Evolutionary conservation across 2,329 filamentous ascomycete species (phyloP).

Genomic region (Thielaviopsis populi): DNA sequence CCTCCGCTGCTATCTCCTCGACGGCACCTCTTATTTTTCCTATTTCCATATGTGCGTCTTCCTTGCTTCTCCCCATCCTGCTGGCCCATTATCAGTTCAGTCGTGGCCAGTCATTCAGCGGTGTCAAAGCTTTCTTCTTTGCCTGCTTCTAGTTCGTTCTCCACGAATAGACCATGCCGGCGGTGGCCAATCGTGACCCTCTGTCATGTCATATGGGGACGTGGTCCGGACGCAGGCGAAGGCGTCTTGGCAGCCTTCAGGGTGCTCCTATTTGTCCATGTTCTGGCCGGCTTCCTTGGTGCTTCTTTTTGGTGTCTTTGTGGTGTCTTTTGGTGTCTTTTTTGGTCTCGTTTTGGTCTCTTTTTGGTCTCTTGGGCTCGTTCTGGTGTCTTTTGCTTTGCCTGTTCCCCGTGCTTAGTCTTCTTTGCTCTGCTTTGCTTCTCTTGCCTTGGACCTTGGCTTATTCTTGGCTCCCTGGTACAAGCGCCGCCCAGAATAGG

Average conservation of each 20-base stretch:
- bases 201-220: neutral
- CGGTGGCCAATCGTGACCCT: neutral
- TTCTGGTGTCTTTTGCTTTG: neutral
- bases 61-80: neutral
- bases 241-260: neutral
- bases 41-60: neutral
- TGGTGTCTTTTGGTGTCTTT: neutral
- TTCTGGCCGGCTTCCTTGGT: neutral
- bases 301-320: neutral
- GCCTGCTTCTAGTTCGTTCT: slow-evolving; percentile 4
- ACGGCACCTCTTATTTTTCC: neutral
- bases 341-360: too few relatives aligned
- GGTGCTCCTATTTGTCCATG: neutral
- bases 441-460: neutral
- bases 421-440: neutral
- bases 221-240: neutral
- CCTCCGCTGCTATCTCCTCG: neutral
- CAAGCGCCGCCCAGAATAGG: neutral
- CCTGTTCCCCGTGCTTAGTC: neutral
- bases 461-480: neutral
- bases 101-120: neutral
- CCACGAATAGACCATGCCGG: neutral
- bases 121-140: slow-evolving; percentile 1
- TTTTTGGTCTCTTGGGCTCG: neutral
- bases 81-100: neutral